Percentiles rank a stretch among this genome's conserved stretches.
These are phyloP conservation scores for Monascus purpureus DNA, from an alignment of 495 filamentous ascomycete species.

Conservation along the genomic window DNA sequence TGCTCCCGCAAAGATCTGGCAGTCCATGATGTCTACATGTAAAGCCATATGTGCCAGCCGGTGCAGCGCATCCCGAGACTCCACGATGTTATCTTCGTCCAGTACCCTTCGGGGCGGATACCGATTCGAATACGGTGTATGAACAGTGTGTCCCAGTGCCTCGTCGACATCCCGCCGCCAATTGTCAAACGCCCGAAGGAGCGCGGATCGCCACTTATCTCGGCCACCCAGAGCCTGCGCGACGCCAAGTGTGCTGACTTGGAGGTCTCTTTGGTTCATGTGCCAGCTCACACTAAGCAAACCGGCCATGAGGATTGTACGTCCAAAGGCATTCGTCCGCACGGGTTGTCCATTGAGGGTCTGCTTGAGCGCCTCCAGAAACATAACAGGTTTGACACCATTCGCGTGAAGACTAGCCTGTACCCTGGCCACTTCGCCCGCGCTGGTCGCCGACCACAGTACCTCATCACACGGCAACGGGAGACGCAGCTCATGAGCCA, in stretches of 20 bases:
- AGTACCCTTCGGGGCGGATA: slow-evolving; percentile 24
- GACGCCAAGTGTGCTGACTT: slow-evolving; percentile 74
- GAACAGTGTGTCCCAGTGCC: slow-evolving; percentile 43
- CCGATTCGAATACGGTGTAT: slow-evolving; percentile 22
- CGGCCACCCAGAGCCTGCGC: slow-evolving; percentile 73
- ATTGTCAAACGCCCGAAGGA: slow-evolving; percentile 83
- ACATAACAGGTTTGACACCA: slow-evolving; percentile 75
- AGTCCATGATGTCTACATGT: slow-evolving; percentile 95
- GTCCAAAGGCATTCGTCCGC: slow-evolving; percentile 84
- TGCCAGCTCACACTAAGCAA: slow-evolving; percentile 92
- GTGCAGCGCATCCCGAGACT: slow-evolving; percentile 78
- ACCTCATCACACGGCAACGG: slow-evolving; percentile 89
- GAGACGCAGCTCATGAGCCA: slow-evolving; percentile 86
- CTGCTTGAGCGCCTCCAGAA: slow-evolving; percentile 81
- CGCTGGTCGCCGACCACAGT: slow-evolving; percentile 84
- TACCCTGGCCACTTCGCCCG: slow-evolving; percentile 74
- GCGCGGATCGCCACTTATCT: slow-evolving; percentile 81
- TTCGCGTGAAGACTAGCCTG: slow-evolving; percentile 71
- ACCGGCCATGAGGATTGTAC: slow-evolving; percentile 92
- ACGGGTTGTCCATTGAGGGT: slow-evolving; percentile 81
- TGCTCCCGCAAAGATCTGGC: slow-evolving; percentile 88
- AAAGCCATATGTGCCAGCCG: slow-evolving; percentile 95
- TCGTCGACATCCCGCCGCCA: slow-evolving; percentile 93
- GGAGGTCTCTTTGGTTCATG: slow-evolving; percentile 92
- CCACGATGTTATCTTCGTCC: slow-evolving; percentile 69